Percentiles rank a stretch among this genome's conserved stretches.
These are phyloP conservation scores for Lachnellula willkommii DNA, from an alignment of 2,329 filamentous ascomycete species.

Conservation along the genomic window DNA sequence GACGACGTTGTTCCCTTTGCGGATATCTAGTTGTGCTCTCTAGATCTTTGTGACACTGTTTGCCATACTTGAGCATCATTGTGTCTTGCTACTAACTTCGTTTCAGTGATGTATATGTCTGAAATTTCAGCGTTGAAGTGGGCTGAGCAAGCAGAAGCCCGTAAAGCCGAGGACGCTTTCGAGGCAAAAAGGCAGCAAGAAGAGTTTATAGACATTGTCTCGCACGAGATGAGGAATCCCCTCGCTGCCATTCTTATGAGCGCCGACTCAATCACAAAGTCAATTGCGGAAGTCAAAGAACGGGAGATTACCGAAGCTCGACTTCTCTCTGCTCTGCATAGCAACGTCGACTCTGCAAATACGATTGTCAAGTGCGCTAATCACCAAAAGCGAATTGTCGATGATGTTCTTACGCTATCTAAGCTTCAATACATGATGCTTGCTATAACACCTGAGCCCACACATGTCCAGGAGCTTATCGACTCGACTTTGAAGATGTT, in stretches of 20 bases:
- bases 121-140: slow-evolving; percentile 29
- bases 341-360: slow-evolving; percentile 67
- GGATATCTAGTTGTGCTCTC: not conserved
- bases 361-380: slow-evolving; percentile 73
- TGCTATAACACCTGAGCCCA: slow-evolving; percentile 64
- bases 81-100: not conserved
- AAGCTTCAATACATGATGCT: slow-evolving; percentile 73
- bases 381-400: slow-evolving; percentile 75
- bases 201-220: slow-evolving; percentile 73
- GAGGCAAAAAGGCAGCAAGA: slow-evolving; percentile 66
- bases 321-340: slow-evolving; percentile 41
- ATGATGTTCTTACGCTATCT: slow-evolving; percentile 67
- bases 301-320: slow-evolving; percentile 32
- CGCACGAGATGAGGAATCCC: slow-evolving; percentile 69
- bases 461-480: slow-evolving; percentile 62
- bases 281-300: slow-evolving; percentile 35
- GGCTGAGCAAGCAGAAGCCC: slow-evolving; percentile 30
- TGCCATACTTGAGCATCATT: not conserved
- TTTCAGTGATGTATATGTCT: slow-evolving; percentile 21
- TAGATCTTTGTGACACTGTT: not conserved
- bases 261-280: slow-evolving; percentile 61
- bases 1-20: not conserved
- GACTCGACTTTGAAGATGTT: slow-evolving; percentile 71
- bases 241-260: slow-evolving; percentile 69
- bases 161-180: slow-evolving; percentile 48